Base-by-base conservation (phyloP, 352 stramenopile genomes). In the Halophytophthora polymorphica region DNA sequence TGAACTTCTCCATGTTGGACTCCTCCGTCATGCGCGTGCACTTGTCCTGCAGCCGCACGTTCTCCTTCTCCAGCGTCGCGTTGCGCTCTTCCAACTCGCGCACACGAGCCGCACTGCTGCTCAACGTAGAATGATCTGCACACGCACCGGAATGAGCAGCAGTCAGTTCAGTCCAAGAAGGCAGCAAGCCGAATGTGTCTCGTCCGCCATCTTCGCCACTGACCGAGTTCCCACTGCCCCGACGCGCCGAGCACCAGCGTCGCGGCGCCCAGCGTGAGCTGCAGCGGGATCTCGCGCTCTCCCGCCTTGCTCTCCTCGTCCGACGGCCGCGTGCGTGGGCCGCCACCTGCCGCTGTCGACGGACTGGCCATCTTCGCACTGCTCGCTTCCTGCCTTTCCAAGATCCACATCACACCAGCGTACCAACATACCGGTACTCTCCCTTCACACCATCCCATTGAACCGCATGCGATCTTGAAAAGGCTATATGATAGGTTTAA, bases 1-100 rank as follows among this genome's bases (percentile, higher is more conserved):
- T 95, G 55, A 95, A 95, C 48, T 92, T 91, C 40, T 90, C 81
- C 77, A 95, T 90, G 53, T 92, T 92, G 37, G 71, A 86, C 40
- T 93, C 84, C 39, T 93, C 80, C 2, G 64, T 78, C 52, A 93
- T 66, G 14, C 84, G 80, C 6, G 53, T 29, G 28, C 67, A 86
- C 18, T 72, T 77, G 21, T 90, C 77, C 31, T 61, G 59, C 23
- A 95, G 65, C 39, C 77, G 57, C 1, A 57, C 49, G 50, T 92
- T 90, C 50, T 92, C 84, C 8, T 51, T 59, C 40, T 90, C 74
- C 0, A 95, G 57, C 1, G 50, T 39, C 15, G 55, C 54, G 25
- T 83, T 86, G 10, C 64, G 66, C 40, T 74, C 64, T 22, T 73
- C 61, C 42, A 92, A 48, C 37, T 50, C 46, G 7, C 48, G 50